Conservation (phyloP, 139 green algal genomes). For the Chlorella sp. region DNA sequence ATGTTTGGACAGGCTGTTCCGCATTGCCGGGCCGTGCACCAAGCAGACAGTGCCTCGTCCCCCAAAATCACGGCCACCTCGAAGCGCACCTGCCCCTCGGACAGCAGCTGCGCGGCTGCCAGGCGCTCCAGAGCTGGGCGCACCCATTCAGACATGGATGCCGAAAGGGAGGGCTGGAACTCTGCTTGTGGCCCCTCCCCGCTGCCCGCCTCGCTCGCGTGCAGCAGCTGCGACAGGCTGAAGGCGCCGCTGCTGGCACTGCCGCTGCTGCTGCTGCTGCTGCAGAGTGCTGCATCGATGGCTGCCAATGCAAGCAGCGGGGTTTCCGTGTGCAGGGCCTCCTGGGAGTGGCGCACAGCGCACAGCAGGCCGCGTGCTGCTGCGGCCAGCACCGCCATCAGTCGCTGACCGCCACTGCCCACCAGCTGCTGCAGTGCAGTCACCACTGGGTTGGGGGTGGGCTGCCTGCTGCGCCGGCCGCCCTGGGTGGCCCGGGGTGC, state of each 20-base stretch:
- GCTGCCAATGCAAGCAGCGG: not conserved
- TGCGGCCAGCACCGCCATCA: constrained; percentile 1
- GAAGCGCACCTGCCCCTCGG: not conserved
- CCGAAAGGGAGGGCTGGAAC: constrained; percentile 9
- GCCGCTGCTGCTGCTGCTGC: too few species aligned
- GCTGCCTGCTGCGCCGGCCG: not conserved
- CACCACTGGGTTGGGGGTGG: not conserved
- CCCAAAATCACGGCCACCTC: too few species aligned
- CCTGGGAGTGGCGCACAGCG: not conserved
- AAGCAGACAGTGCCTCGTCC: too few species aligned
- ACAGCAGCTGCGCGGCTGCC: not conserved
- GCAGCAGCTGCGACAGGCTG: not conserved
- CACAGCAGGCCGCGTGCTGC: constrained; percentile 1
- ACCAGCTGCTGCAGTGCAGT: constrained; percentile 10
- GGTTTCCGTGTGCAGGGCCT: not conserved
- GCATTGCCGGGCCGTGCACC: too few species aligned
- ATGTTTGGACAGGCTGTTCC: too few species aligned
- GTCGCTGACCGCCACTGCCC: not conserved
- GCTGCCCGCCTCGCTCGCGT: not conserved
- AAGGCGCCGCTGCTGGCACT: not conserved
- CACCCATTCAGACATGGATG: constrained; percentile 27
- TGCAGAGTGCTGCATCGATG: not conserved
- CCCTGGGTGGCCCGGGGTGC: constrained; percentile 2
- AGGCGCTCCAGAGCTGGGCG: constrained; percentile 21
- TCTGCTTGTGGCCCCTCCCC: not conserved